A percentile compares a stretch with the other conserved stretches of the same genome.
These are phyloP conservation scores for Phytophthora quininea DNA, from an alignment of 352 stramenopile genomes.

Conservation along the genomic window DNA sequence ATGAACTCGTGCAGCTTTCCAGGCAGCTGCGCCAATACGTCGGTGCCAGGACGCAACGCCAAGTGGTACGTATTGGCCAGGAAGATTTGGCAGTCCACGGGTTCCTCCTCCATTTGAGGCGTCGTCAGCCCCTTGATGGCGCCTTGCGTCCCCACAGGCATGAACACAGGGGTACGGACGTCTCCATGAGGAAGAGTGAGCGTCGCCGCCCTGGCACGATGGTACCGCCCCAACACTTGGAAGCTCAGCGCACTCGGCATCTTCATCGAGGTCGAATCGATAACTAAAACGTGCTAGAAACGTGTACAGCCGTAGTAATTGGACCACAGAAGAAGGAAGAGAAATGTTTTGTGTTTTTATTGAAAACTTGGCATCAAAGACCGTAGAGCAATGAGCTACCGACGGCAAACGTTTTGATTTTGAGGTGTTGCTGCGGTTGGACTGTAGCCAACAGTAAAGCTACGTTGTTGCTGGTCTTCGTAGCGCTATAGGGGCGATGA, in stretches of 20 bases:
- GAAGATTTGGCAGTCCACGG: conserved; percentile 92
- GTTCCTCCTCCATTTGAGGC: conserved; percentile 69
- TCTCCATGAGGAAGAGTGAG: conserved; percentile 85
- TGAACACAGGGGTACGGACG: conserved; percentile 95
- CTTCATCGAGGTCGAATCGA: conserved; percentile 23
- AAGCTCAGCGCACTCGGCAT: conserved; percentile 60
- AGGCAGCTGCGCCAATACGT: conserved; percentile 72
- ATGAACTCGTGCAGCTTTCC: conserved; percentile 97
- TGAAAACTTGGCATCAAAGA: too few species aligned
- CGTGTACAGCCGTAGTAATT: conserved; percentile 11
- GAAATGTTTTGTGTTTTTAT: too few species aligned
- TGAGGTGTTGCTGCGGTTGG: neutral
- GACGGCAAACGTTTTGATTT: too few species aligned
- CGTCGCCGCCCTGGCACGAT: conserved; percentile 72
- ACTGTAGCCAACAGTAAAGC: neutral
- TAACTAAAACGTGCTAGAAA: conserved; percentile 22
- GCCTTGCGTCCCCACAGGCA: conserved; percentile 97
- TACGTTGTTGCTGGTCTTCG: neutral
- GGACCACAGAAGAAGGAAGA: neutral
- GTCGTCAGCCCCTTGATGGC: conserved; percentile 95
- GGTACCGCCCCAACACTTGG: conserved; percentile 48
- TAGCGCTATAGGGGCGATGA: neutral
- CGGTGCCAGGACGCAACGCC: conserved; percentile 92
- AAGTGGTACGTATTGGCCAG: conserved; percentile 99
- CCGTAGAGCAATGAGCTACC: too few species aligned